Conservation (phyloP, 495 filamentous ascomycete species). For the Aspergillus sclerotioniger region DNA sequence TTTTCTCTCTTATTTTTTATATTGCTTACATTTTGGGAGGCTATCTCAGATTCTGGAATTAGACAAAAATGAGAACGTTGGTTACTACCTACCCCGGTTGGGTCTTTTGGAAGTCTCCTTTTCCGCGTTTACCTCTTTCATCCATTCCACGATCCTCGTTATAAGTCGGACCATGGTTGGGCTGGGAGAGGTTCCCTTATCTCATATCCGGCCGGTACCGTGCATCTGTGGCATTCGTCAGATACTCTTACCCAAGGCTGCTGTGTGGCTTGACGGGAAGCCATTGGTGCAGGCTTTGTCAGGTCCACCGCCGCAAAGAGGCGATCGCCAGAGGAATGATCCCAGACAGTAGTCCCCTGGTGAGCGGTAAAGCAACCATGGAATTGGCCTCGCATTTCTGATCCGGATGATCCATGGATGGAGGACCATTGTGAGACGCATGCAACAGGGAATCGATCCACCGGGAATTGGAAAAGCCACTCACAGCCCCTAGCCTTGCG, state of each 20-base stretch:
- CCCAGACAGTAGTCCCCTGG: background rate
- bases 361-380: background rate
- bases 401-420: background rate
- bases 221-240: conserved; percentile 9
- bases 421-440: background rate
- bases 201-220: conserved; percentile 2
- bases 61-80: conserved; percentile 11
- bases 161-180: conserved; percentile 6
- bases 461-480: background rate
- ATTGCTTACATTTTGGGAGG: conserved; percentile 2
- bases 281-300: background rate
- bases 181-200: background rate
- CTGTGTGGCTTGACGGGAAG: background rate
- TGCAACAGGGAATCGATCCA: background rate
- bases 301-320: conserved; percentile 1
- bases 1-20: conserved; percentile 2
- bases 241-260: background rate
- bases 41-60: background rate
- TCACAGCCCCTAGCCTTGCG: background rate
- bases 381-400: background rate
- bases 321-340: background rate
- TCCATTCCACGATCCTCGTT: background rate
- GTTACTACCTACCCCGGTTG: background rate
- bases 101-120: background rate
- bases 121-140: background rate